Percentiles rank a stretch among this genome's conserved stretches.
phyloP scores from a whole-genome alignment of 2,329 filamentous ascomycete genomes.

The Verticillium albo-atrum region DNA sequence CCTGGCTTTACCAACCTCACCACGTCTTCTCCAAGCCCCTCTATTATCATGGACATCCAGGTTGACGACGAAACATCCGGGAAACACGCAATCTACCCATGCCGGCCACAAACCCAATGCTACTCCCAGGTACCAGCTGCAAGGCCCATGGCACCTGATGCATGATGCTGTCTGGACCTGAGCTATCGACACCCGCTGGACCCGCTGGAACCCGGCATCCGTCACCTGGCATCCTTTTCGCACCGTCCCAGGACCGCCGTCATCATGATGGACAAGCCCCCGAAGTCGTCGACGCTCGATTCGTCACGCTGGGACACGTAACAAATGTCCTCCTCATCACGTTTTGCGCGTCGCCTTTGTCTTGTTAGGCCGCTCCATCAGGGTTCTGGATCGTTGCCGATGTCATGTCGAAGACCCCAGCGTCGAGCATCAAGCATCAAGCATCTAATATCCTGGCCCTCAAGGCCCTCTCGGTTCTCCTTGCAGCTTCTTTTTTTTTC shows the following conservation, averaged over 20 bases:
- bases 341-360: background rate
- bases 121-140: background rate
- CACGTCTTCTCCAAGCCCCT: background rate
- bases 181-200: background rate
- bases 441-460: background rate
- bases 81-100: background rate
- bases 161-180: background rate
- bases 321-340: background rate
- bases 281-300: background rate
- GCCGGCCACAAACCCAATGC: too few relatives aligned
- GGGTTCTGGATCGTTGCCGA: background rate
- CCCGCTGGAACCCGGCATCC: background rate
- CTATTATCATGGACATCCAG: background rate
- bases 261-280: background rate
- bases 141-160: background rate
- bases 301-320: background rate
- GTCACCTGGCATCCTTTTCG: background rate
- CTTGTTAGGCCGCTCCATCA: background rate
- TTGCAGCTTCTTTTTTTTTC: background rate
- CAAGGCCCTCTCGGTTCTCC: background rate
- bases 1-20: background rate
- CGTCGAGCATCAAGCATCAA: too few relatives aligned
- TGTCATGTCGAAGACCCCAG: background rate
- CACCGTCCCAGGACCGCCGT: background rate
- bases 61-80: background rate